Evolutionary conservation across 208 protist genomes (phyloP).

Genomic region (Leishmania major): DNA sequence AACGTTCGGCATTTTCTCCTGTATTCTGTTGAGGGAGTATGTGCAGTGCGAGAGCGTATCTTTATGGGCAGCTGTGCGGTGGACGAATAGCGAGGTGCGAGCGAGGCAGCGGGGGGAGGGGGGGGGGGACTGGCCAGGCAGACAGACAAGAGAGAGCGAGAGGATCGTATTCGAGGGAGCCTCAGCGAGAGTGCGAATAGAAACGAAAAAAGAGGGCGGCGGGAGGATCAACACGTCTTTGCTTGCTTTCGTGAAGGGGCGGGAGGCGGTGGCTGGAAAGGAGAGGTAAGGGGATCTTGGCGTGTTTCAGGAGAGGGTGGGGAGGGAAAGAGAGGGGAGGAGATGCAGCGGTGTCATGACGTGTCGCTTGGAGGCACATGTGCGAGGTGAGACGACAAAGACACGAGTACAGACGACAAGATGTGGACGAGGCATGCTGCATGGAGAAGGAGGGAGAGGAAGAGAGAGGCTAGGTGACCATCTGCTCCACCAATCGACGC

Average conservation of each 20-base stretch:
- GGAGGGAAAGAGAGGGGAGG: background rate
- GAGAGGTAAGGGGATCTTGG: background rate
- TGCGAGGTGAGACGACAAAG: background rate
- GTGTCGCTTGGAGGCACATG: background rate
- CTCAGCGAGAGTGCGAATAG: background rate
- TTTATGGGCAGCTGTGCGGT: background rate
- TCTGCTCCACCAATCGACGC: background rate
- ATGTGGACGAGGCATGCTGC: background rate
- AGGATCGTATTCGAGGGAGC: background rate
- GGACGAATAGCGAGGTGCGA: background rate
- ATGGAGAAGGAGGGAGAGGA: background rate
- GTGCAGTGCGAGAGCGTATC: background rate
- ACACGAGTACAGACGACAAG: background rate
- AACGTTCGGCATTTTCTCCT: constrained; percentile 74
- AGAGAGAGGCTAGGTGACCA: background rate
- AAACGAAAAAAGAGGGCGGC: background rate
- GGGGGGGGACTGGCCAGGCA: background rate
- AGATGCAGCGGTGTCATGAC: background rate
- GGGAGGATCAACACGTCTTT: background rate
- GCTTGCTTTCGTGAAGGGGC: background rate
- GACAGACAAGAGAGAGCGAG: background rate
- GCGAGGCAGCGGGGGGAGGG: background rate
- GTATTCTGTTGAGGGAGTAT: background rate
- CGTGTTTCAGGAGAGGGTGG: background rate
- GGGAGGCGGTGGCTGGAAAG: background rate